Conservation (phyloP, 179 eudicot species). For the Beta corolliflora region DNA sequence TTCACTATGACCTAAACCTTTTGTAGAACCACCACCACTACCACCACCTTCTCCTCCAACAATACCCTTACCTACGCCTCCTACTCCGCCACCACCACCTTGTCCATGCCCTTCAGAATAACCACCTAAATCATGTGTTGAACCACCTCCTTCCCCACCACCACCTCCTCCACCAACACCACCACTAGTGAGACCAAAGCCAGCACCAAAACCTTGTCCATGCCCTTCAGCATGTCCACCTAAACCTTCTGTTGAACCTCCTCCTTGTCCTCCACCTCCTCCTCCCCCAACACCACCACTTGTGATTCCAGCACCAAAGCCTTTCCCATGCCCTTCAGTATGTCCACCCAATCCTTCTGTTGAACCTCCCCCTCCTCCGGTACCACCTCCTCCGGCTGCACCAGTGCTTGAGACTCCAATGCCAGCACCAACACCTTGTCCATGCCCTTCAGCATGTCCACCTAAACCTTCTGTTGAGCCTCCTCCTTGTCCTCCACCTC, state of each 20-base stretch:
- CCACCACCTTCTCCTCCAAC: conserved; percentile 17
- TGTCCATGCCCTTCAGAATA: conserved; percentile 22
- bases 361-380: conserved; percentile 29
- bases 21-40: background rate
- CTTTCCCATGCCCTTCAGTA: conserved; percentile 29
- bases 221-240: conserved; percentile 9
- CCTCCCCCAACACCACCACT: background rate
- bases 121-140: background rate
- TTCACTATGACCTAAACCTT: conserved; percentile 9
- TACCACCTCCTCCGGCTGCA: conserved; percentile 31
- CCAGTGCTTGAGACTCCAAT: conserved; percentile 14
- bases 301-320: conserved; percentile 17
- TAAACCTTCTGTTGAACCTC: conserved; percentile 1
- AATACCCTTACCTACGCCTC: background rate
- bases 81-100: conserved; percentile 16
- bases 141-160: conserved; percentile 22
- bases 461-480: background rate
- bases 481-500: conserved; percentile 22
- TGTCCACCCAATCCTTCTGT: conserved; percentile 22
- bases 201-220: conserved; percentile 18
- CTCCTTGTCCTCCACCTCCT: conserved; percentile 28
- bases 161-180: conserved; percentile 4
- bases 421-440: conserved; percentile 33
- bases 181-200: conserved; percentile 15
- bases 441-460: conserved; percentile 27